Evolutionary conservation across 1,284 basidiomycete species (phyloP).

Genomic region (Cryptococcus hybrid): DNA sequence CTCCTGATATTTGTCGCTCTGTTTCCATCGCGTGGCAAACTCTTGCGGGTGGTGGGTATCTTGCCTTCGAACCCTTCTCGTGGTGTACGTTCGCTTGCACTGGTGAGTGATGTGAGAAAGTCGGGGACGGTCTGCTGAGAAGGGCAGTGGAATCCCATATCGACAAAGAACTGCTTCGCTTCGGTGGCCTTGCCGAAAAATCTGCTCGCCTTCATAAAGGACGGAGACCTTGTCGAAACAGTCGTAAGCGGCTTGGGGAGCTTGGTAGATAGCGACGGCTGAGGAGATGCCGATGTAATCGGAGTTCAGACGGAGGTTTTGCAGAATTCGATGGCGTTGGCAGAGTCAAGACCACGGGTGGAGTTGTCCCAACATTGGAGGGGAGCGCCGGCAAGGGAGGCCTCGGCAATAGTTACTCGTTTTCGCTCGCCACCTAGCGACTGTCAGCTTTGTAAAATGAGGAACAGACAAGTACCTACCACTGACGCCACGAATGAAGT

Average conservation of each 20-base stretch:
- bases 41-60: constrained; percentile 63
- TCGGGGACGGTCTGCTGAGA: constrained; percentile 53
- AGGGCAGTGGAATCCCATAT: constrained; percentile 66
- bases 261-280: constrained; percentile 53
- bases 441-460: background rate
- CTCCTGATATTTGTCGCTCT: constrained; percentile 36
- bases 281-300: constrained; percentile 48
- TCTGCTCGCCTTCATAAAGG: constrained; percentile 75
- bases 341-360: constrained; percentile 57
- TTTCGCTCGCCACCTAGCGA: constrained; percentile 52
- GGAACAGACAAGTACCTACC: constrained; percentile 5
- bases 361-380: constrained; percentile 54
- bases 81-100: constrained; percentile 58
- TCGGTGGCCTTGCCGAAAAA: constrained; percentile 68
- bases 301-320: constrained; percentile 52
- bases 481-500: constrained; percentile 18
- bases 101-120: constrained; percentile 62
- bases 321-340: constrained; percentile 60
- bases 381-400: constrained; percentile 33
- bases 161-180: constrained; percentile 74
- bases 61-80: constrained; percentile 54
- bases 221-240: constrained; percentile 70
- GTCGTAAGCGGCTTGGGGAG: constrained; percentile 53
- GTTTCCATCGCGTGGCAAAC: constrained; percentile 52
- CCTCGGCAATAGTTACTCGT: constrained; percentile 50